Evolutionary conservation across 1,284 basidiomycete species (phyloP), one percentile per base, ranked within the genome.

Genomic region (Rhodofomes roseus): DNA sequence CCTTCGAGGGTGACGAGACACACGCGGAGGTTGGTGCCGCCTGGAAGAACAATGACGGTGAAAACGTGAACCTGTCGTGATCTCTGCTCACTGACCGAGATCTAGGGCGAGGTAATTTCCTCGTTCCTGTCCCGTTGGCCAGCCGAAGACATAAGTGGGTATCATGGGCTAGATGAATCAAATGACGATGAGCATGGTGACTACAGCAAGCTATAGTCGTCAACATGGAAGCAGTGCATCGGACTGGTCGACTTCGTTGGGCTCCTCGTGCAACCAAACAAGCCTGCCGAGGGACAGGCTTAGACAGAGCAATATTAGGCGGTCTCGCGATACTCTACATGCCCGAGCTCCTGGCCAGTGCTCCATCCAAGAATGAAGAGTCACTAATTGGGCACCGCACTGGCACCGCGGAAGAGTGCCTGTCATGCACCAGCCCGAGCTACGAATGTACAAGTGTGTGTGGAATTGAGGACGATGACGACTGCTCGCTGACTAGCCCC

Each of bases 91-190:
- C 82, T 68, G 68, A 85, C 96, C 96, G 54, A 99, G 88, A 76
- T 99, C 97, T 55, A 99, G 79, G 2, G 97, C 95, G 55, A 99
- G 87, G 75, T 83, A 98, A 57, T 96, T 91, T 44, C 97, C 97
- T 14, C 79, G 80, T 77, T 99, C 96, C 58, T 93, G 74, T 4
- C 96, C 95, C 8, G 88, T 85, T 18, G 96, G 97, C 91, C 95
- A 99, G 44, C 95, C 96, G 71, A 99, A 98, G 57, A 99, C 96
- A 74, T 82, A 99, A 0, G 96, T 95, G 4, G 97, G 96, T 59
- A 98, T 92, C 96, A 93, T 95, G 23, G 92, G 93, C 90, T 92
- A 66, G n/a, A 64, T 9, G n/a, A 4, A 22, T 11, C 31, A 11
- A 11, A 34, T 5, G 31, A 34, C 20, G 20, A 48, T 31, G 31